phyloP scores from a whole-genome alignment of 2,329 filamentous ascomycete species.

The Colletotrichum sp. region DNA sequence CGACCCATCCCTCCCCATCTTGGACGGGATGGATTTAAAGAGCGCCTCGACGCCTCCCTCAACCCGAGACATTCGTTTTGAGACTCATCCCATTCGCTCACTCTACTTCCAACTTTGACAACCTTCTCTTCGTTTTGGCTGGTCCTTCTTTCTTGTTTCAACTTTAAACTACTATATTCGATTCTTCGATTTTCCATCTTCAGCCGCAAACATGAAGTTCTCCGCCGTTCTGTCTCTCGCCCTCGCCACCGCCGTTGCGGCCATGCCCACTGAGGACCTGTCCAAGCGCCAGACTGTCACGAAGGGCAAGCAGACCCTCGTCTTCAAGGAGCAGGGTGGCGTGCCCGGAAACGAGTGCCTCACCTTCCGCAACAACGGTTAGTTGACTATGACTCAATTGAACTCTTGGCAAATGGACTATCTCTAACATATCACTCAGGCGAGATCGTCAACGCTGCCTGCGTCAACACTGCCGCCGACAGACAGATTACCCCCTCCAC shows the following conservation, averaged over 20 bases:
- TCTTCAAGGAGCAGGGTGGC: slow-evolving; percentile 42
- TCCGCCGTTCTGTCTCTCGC: slow-evolving; percentile 24
- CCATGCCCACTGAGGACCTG: slow-evolving; percentile 16
- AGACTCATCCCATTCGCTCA: not conserved
- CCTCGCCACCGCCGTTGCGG: slow-evolving; percentile 22
- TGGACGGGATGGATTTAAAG: not conserved
- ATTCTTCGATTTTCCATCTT: not conserved
- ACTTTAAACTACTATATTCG: not conserved
- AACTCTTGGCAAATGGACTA: not conserved
- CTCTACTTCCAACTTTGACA: not conserved
- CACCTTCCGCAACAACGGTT: slow-evolving; percentile 48
- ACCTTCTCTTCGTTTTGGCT: slow-evolving; percentile 7
- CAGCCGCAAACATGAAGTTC: slow-evolving; percentile 25
- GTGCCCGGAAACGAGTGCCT: slow-evolving; percentile 40
- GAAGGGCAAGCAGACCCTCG: slow-evolving; percentile 25
- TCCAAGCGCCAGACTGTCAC: slow-evolving; percentile 7
- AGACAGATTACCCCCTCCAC: slow-evolving; percentile 44
- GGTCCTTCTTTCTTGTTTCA: slow-evolving; percentile 1
- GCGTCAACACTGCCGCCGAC: slow-evolving; percentile 39
- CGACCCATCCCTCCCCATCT: not conserved
- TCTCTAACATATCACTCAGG: slow-evolving; percentile 27
- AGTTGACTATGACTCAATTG: not conserved
- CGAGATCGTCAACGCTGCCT: slow-evolving; percentile 46
- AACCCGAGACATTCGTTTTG: not conserved
- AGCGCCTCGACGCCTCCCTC: not conserved